Evolutionary conservation across 148 eudicot genomes (phyloP).

Genomic region (Rhododendron mucronatum): DNA sequence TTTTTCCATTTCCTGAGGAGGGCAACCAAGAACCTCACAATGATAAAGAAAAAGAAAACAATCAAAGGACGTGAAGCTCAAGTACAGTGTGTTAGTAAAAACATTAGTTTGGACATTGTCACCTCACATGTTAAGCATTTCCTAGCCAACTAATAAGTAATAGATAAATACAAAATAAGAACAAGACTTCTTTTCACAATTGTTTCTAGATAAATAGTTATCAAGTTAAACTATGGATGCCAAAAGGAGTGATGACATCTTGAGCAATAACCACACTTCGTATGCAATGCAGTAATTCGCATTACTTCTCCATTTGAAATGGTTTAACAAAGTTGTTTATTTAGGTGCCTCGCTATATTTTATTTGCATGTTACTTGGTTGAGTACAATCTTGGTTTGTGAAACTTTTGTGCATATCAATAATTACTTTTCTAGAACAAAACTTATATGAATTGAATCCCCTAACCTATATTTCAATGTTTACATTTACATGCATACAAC

Average conservation of each 20-base stretch:
- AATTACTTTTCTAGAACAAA: not conserved
- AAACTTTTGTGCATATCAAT: not conserved
- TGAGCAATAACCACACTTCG: not conserved
- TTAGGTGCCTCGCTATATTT: not conserved
- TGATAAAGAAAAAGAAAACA: not conserved
- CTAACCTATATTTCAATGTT: not conserved
- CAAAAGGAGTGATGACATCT: not conserved
- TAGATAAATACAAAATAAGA: not conserved
- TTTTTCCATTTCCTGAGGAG: conserved; percentile 53
- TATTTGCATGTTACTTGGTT: not conserved
- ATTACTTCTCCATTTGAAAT: not conserved
- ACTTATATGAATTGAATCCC: not conserved
- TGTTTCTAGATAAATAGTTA: not conserved
- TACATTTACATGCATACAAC: not conserved
- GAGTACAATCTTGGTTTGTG: not conserved
- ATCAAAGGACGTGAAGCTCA: not conserved
- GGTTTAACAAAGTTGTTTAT: not conserved
- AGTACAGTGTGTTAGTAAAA: not conserved
- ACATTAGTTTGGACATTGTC: not conserved
- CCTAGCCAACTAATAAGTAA: not conserved
- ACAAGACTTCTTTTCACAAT: not conserved
- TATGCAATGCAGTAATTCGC: not conserved
- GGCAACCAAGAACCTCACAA: not conserved
- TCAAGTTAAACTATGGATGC: not conserved
- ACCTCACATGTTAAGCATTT: not conserved